Base-by-base conservation (phyloP, 331 rosid genomes). In the Rosa hybrid region DNA sequence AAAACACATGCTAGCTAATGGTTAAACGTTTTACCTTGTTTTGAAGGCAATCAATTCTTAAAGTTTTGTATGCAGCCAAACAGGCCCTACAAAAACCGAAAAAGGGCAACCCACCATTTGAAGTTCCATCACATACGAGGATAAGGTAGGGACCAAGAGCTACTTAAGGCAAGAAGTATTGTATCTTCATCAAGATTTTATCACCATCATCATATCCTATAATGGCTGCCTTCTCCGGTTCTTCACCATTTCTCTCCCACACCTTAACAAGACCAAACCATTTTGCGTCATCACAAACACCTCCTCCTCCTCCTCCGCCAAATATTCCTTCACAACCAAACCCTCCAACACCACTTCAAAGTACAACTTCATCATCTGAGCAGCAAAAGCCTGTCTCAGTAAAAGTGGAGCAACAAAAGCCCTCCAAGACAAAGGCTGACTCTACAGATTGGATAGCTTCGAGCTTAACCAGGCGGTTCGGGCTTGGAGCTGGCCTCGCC, bases 391-490 rank as follows among this genome's bases (percentile, higher is more conserved):
- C 84, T 45, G 77, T 65, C 44, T 73, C 91, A 12, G 51, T 65
- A n/a, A 83, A 77, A 80, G 81, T 81, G 45, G 83, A 83, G 74
- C 88, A 80, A 71, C 91, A 83, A 78, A 81, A 78, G 71, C 89
- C 91, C 10, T 25, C 78, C 69, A 25, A 23, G 62, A 67, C 83
- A 21, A 86, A 87, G 78, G 90, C 76, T 75, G 99, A 93, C 2
- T 86, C 97, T 81, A 91, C 98, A n/a, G 98, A 93, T 68, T 96
- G 99, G 99, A 83, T 90, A 44, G 97, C 99, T 79, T 84, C 93
- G 42, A 83, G 84, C 23, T 82, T 96, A 69, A 96, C 94, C 3
- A 90, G 98, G 81, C 81, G 99, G 67, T 96, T 93, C 46, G 99
- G 99, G 6, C 86, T 95, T 8, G 98, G 96, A 63, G 97, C 99